These are phyloP conservation scores for Candida palmyrensis DNA, from an alignment of 805 yeast species.

Conservation along the genomic window DNA sequence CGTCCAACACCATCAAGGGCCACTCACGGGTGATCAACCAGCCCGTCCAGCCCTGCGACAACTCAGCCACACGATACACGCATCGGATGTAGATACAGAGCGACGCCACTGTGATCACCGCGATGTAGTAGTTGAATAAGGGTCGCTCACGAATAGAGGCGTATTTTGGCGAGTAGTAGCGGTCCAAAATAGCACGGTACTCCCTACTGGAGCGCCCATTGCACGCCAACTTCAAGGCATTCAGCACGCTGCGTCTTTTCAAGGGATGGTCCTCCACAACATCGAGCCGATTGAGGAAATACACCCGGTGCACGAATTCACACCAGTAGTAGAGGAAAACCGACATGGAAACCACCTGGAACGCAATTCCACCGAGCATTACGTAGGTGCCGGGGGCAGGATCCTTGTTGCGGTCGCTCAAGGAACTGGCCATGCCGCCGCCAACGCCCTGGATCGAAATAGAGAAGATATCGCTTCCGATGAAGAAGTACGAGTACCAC, in stretches of 20 bases:
- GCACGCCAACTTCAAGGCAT: conserved; percentile 24
- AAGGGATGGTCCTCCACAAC: conserved; percentile 9
- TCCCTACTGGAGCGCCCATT: conserved; percentile 18
- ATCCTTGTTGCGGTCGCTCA: conserved; percentile 16
- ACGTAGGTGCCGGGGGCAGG: conserved; percentile 28
- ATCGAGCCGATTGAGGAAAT: conserved; percentile 19
- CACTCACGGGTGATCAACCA: conserved; percentile 32
- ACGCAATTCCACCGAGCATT: conserved; percentile 34
- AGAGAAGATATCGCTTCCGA: conserved; percentile 31
- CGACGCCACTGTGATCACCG: conserved; percentile 29
- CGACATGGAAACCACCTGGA: conserved; percentile 37
- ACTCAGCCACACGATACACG: conserved; percentile 36
- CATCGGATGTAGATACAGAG: conserved; percentile 29
- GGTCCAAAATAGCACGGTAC: conserved; percentile 23
- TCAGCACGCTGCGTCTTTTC: conserved; percentile 16
- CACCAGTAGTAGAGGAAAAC: conserved; percentile 31
- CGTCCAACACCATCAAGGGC: conserved; percentile 34
- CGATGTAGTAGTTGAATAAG: conserved; percentile 28
- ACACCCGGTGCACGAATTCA: conserved; percentile 28
- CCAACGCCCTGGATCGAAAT: conserved; percentile 36
- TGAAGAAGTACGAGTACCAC: conserved; percentile 40
- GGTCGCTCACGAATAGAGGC: conserved; percentile 16
- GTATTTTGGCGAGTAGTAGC: conserved; percentile 24
- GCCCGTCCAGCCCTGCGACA: conserved; percentile 34
- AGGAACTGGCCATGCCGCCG: conserved; percentile 32